These are phyloP conservation scores for Podila verticillata DNA, from an alignment of 192 early-diverging fungal species.

Conservation along the genomic window DNA sequence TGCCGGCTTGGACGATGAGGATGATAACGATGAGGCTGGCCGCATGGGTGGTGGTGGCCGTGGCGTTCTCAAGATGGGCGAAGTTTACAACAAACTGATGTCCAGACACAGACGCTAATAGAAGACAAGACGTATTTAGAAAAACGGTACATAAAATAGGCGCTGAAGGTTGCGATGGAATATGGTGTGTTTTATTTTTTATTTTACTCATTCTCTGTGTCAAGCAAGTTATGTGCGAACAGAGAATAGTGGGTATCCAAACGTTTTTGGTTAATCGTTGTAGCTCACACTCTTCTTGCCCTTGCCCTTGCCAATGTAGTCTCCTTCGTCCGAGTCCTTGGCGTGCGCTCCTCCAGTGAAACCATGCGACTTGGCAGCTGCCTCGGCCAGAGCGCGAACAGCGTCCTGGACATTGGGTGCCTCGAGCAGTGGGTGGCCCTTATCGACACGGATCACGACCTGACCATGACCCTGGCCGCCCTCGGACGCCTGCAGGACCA, in stretches of 20 bases:
- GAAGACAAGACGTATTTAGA: too few species aligned
- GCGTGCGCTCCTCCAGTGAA: conserved; percentile 1
- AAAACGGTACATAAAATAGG: too few species aligned
- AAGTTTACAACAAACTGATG: conserved; percentile 50
- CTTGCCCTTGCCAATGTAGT: conserved; percentile 28
- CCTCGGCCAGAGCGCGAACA: conserved; percentile 18
- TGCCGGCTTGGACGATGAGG: conserved; percentile 51
- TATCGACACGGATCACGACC: conserved; percentile 18
- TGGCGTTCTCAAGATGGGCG: conserved; percentile 43
- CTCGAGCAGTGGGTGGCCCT: conserved; percentile 33
- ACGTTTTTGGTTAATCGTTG: neutral
- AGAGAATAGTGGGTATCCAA: neutral
- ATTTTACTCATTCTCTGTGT: neutral
- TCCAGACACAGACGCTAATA: conserved; percentile 43
- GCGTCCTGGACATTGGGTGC: conserved; percentile 36
- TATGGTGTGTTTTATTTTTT: neutral
- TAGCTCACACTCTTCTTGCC: neutral
- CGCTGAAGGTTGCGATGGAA: too few species aligned
- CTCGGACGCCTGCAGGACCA: conserved; percentile 12
- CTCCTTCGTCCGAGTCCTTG: conserved; percentile 5
- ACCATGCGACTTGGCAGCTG: conserved; percentile 35
- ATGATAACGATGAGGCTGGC: conserved; percentile 27
- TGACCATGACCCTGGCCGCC: conserved; percentile 12
- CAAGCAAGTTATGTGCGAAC: neutral
- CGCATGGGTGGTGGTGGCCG: conserved; percentile 30